These are phyloP conservation scores for Yamadazyma buinensis DNA, from an alignment of 1,139 yeast species.

Conservation along the genomic window DNA sequence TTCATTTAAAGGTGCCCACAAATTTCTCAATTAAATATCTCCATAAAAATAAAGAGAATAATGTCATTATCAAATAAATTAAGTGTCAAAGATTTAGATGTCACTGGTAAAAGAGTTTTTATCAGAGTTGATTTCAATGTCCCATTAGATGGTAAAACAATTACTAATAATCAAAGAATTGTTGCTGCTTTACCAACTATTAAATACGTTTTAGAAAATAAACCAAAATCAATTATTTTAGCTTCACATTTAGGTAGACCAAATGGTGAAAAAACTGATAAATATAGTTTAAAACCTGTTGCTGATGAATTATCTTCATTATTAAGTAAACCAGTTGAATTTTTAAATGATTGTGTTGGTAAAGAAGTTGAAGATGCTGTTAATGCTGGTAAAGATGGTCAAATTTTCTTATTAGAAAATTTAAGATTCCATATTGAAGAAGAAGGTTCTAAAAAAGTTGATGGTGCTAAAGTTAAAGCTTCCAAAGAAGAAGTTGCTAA, in stretches of 20 bases:
- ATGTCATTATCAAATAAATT: conserved; percentile 93
- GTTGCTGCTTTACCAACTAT: conserved; percentile 98
- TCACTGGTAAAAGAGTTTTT: conserved; percentile 87
- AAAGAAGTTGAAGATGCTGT: conserved; percentile 76
- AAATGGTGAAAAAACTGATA: conserved; percentile 79
- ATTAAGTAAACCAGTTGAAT: conserved; percentile 64
- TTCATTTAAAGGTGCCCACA: conserved; percentile 1
- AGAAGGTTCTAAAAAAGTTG: conserved; percentile 74
- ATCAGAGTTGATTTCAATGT: conserved; percentile 98
- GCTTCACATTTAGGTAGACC: conserved; percentile 99
- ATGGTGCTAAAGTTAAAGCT: conserved; percentile 90
- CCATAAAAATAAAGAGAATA: conserved; percentile 1
- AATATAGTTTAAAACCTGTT: conserved; percentile 89
- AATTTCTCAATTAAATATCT: conserved; percentile 2
- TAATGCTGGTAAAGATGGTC: conserved; percentile 65
- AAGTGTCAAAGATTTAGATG: conserved; percentile 84
- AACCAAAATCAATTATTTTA: conserved; percentile 83
- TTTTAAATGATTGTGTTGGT: conserved; percentile 88
- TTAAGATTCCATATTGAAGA: conserved; percentile 97
- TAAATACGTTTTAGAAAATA: conserved; percentile 82
- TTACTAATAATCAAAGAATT: conserved; percentile 98
- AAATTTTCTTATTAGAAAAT: conserved; percentile 83
- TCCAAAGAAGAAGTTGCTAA: conserved; percentile 72
- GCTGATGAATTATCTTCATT: conserved; percentile 78
- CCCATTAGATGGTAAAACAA: conserved; percentile 90